Evolutionary conservation across 495 filamentous ascomycete genomes (phyloP).

Genomic region (Aspergillus bertholletiae): DNA sequence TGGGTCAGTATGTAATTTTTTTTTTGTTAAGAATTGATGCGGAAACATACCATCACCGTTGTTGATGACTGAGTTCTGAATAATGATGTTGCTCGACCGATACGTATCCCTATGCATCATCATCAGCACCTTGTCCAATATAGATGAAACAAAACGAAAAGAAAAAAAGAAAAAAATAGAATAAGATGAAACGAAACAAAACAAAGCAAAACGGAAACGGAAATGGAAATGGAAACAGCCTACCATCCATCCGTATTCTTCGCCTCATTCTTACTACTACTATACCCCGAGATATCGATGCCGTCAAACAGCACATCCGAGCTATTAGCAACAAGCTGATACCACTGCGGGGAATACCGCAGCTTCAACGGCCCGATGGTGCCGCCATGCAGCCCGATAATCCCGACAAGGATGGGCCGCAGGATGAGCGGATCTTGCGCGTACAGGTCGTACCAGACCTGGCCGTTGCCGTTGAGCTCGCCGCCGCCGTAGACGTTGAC

Average conservation of each 20-base stretch:
- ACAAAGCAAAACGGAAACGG: neutral
- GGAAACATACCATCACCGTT: constrained; percentile 57
- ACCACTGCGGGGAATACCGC: constrained; percentile 63
- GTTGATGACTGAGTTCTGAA: constrained; percentile 65
- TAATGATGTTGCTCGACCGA: constrained; percentile 56
- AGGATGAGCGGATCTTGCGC: constrained; percentile 51
- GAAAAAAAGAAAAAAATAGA: neutral
- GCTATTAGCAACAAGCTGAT: constrained; percentile 62
- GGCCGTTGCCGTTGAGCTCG: constrained; percentile 62
- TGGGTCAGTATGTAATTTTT: constrained; percentile 3
- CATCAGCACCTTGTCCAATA: no score
- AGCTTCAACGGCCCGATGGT: constrained; percentile 59
- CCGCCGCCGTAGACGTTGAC: constrained; percentile 66
- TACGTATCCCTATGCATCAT: constrained; percentile 53
- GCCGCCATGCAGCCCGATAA: constrained; percentile 61
- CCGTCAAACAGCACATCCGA: constrained; percentile 64
- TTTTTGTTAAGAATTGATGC: neutral
- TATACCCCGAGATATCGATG: constrained; percentile 58
- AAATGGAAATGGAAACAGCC: neutral
- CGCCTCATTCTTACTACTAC: constrained; percentile 47
- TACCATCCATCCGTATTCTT: constrained; percentile 69
- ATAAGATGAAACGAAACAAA: neutral
- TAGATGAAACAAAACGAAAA: neutral
- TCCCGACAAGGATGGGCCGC: constrained; percentile 57
- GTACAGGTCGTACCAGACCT: constrained; percentile 67